Evolutionary conservation across 805 yeast species (phyloP), one percentile per base, ranked within the genome.

Genomic region (Metschnikowia drakensbergensis): DNA sequence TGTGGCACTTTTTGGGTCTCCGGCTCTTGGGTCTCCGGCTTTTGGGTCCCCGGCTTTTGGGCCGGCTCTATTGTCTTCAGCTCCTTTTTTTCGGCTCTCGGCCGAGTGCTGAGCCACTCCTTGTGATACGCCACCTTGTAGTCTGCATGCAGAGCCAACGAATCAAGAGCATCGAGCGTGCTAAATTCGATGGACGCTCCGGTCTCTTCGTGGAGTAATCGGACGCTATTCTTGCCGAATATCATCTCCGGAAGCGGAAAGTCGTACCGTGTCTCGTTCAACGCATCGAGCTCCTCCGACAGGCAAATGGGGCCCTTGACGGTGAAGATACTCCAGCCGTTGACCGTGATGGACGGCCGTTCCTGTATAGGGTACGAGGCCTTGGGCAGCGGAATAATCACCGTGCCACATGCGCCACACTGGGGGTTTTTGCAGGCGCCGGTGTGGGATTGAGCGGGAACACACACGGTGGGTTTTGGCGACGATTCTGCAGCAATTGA

Each of bases 241-340:
- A 94, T 90, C 98, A 94, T 94, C 64, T 94, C 99, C 0, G 99
- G 99, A 37, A 92, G 68, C 0, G 98, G 96, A 52, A 92, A 80
- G 11, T 82, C 82, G 46, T 85, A 75, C 45, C 82, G 62, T 9
- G 61, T 54, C 4, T 77, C 79, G 64, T 82, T 86, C 59, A 84
- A 77, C 2, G 66, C 67, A 49, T 89, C 96, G 48, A 92, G 77
- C 60, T 90, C 96, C 1, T 65, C 72, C 1, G 90, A 75, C 54
- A 79, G 84, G 51, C 89, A 68, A 40, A 92, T 92, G 1, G 98
- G 96, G 44, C 79, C 79, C 63, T 89, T 82, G 29, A 74, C 69
- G 0, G 96, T 83, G 55, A 74, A 78, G 6, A 94, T 78, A 47
- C 81, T 79, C 97, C 97, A 92, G 47, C 82, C 80, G 45, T 78